phyloP scores from a whole-genome alignment of 352 stramenopile species.

The Globisporangium splendens region DNA sequence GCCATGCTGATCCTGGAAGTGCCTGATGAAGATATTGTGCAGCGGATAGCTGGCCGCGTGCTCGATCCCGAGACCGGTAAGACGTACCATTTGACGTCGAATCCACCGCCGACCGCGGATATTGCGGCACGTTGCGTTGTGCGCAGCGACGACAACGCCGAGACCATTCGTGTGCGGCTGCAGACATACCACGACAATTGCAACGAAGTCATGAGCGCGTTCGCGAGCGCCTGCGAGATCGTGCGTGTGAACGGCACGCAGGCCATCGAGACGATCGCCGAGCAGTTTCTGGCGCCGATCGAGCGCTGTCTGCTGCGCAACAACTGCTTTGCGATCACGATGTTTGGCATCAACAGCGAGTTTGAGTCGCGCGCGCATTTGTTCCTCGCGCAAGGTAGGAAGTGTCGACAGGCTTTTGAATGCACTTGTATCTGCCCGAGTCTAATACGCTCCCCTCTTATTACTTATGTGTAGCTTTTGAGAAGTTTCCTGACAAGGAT shows the following conservation, averaged over 20 bases:
- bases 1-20: constrained; percentile 94
- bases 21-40: constrained; percentile 92
- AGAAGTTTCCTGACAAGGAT: constrained; percentile 57
- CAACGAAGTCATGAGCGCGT: constrained; percentile 33
- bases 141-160: constrained; percentile 85
- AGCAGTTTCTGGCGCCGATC: constrained; percentile 45
- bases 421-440: too few relatives aligned
- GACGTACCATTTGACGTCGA: constrained; percentile 90
- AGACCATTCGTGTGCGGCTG: constrained; percentile 86
- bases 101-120: constrained; percentile 52
- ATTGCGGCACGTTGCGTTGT: constrained; percentile 61
- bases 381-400: constrained; percentile 54
- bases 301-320: constrained; percentile 55
- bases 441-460: too few relatives aligned
- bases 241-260: constrained; percentile 43
- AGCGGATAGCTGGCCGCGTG: constrained; percentile 90
- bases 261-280: constrained; percentile 48
- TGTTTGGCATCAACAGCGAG: constrained; percentile 46
- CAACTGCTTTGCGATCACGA: constrained; percentile 49
- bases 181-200: constrained; percentile 82
- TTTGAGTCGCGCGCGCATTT: constrained; percentile 38
- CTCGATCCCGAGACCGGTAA: constrained; percentile 91
- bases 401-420: neutral
- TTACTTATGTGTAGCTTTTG: constrained; percentile 31
- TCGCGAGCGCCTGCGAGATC: constrained; percentile 43